A percentile compares a stretch with the other conserved stretches of the same genome.
phyloP scores from a whole-genome alignment of 2,329 filamentous ascomycete species.

The Acrocalymma vagum region DNA sequence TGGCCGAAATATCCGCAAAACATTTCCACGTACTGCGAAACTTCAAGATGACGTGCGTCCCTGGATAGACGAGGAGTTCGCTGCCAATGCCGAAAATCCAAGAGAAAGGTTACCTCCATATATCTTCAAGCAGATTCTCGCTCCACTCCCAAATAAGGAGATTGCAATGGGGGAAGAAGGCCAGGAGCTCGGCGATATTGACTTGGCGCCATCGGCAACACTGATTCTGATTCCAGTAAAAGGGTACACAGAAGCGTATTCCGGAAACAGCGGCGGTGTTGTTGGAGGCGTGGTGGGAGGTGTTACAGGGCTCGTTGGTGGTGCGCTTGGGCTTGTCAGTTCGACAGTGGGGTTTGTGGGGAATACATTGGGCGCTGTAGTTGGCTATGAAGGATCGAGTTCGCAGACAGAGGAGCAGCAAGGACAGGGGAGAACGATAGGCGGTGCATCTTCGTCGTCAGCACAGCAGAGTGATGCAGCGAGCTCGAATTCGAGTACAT shows the following conservation, averaged over 20 bases:
- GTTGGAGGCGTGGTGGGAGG: constrained; percentile 32
- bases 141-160: constrained; percentile 77
- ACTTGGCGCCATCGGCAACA: constrained; percentile 80
- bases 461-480: constrained; percentile 17
- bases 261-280: constrained; percentile 41
- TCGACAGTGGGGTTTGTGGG: constrained; percentile 43
- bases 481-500: constrained; percentile 20
- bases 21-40: constrained; percentile 71
- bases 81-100: constrained; percentile 27
- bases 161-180: constrained; percentile 80
- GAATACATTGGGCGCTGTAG: constrained; percentile 38
- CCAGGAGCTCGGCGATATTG: constrained; percentile 72
- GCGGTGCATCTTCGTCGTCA: constrained; percentile 14
- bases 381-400: constrained; percentile 29
- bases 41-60: constrained; percentile 72
- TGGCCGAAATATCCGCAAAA: constrained; percentile 78
- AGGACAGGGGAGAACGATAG: constrained; percentile 17
- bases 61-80: constrained; percentile 72
- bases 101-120: constrained; percentile 64
- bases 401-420: constrained; percentile 12
- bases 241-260: constrained; percentile 68
- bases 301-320: constrained; percentile 40
- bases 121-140: constrained; percentile 83
- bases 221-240: constrained; percentile 80
- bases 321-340: constrained; percentile 44